Conservation (phyloP, 2,329 filamentous ascomycete species). For the Ascochyta clinopodiicola region DNA sequence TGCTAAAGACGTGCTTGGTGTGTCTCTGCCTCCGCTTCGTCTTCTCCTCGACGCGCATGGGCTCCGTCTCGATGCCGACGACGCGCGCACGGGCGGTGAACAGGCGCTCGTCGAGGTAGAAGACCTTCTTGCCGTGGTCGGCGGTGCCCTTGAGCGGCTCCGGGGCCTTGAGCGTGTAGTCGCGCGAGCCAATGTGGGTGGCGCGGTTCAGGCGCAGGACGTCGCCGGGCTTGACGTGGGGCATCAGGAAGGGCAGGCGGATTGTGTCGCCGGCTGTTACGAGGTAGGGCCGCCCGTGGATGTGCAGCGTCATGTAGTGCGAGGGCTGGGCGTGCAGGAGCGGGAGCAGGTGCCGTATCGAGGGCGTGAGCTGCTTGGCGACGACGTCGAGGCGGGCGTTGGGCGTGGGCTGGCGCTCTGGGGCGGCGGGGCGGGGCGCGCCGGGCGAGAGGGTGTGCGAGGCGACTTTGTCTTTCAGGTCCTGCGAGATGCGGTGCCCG, state of each 20-base stretch:
- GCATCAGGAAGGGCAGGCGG: constrained; percentile 59
- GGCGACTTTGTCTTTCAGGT: constrained; percentile 31
- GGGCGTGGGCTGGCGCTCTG: constrained; percentile 23
- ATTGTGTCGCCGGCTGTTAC: constrained; percentile 65
- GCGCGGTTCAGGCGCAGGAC: constrained; percentile 87
- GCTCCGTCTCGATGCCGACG: constrained; percentile 79
- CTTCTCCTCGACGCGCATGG: constrained; percentile 61
- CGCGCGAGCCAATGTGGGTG: constrained; percentile 79
- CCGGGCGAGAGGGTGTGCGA: constrained; percentile 24
- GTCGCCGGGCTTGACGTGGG: constrained; percentile 71
- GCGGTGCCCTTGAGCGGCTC: constrained; percentile 39
- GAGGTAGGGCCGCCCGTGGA: constrained; percentile 81
- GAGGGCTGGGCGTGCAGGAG: constrained; percentile 74
- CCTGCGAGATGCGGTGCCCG: constrained; percentile 47
- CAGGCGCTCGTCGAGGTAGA: constrained; percentile 78
- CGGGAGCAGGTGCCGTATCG: constrained; percentile 69
- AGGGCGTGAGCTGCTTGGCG: constrained; percentile 57
- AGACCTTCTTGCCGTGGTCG: constrained; percentile 47
- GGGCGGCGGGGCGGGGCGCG: constrained; percentile 18
- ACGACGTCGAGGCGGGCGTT: constrained; percentile 34
- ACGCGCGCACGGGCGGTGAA: constrained; percentile 88
- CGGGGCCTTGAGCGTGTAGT: constrained; percentile 79
- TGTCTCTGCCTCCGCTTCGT: constrained; percentile 70
- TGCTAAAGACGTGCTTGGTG: constrained; percentile 80
- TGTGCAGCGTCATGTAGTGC: constrained; percentile 81